Evolutionary conservation across 108 stramenopile species (phyloP).

Genomic region (Nitzschia palea): DNA sequence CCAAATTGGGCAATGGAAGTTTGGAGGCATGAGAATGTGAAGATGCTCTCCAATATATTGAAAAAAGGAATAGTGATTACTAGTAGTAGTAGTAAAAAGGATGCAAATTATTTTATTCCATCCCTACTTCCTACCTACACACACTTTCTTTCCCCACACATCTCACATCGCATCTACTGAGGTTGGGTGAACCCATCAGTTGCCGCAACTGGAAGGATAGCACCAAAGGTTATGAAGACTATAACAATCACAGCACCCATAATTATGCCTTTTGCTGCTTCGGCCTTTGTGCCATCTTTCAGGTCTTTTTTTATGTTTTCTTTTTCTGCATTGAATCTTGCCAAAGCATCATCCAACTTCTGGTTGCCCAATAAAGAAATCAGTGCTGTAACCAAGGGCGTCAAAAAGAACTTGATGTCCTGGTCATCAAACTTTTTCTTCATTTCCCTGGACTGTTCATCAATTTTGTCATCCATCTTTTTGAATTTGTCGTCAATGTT

Average conservation of each 20-base stretch:
- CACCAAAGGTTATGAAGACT: neutral
- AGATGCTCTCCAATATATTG: conserved; percentile 66
- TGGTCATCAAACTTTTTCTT: neutral
- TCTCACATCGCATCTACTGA: neutral
- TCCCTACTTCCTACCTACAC: neutral
- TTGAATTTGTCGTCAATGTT: neutral
- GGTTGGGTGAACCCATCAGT: neutral
- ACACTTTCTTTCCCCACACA: neutral
- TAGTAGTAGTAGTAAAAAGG: neutral
- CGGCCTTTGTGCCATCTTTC: neutral
- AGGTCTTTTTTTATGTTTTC: neutral
- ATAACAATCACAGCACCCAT: neutral
- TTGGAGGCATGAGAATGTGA: conserved; percentile 79
- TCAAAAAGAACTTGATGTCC: neutral
- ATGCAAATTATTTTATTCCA: neutral
- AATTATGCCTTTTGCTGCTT: neutral
- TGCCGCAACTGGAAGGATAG: neutral
- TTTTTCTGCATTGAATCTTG: neutral
- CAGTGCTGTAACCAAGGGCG: neutral
- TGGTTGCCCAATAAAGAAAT: neutral
- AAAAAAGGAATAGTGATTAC: neutral
- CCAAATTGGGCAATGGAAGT: conserved; percentile 87
- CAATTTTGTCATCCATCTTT: neutral
- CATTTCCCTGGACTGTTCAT: neutral
- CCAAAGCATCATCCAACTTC: neutral